A percentile compares a stretch with the other conserved stretches of the same genome.
phyloP scores from a whole-genome alignment of 2,329 filamentous ascomycete genomes.

The Nemania abortiva region DNA sequence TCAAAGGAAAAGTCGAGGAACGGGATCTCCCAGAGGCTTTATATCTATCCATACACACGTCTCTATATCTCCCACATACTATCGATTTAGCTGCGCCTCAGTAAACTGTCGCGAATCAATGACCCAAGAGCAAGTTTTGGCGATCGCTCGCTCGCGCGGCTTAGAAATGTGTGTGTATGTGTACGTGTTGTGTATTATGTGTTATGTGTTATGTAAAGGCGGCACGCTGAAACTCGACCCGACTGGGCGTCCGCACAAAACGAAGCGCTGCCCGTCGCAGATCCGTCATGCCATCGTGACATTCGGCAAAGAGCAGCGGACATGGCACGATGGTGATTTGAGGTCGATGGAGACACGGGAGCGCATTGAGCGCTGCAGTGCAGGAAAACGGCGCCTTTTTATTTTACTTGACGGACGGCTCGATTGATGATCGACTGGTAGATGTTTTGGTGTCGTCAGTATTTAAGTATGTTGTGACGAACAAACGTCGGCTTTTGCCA shows the following conservation, averaged over 20 bases:
- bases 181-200: no score
- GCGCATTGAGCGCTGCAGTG: background rate
- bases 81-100: background rate
- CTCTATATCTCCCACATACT: background rate
- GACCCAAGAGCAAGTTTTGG: constrained; percentile 16
- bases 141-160: background rate
- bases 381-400: background rate
- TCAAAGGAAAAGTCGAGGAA: background rate
- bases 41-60: constrained; percentile 12
- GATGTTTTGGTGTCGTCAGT: constrained; percentile 17
- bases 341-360: background rate
- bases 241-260: constrained; percentile 21
- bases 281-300: constrained; percentile 29
- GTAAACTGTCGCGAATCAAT: background rate
- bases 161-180: no score
- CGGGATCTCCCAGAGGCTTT: constrained; percentile 19
- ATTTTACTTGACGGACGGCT: constrained; percentile 21
- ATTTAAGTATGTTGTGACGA: no score
- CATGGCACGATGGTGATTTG: background rate
- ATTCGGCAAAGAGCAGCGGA: constrained; percentile 14
- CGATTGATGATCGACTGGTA: constrained; percentile 21
- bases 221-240: constrained; percentile 32
- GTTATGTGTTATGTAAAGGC: constrained; percentile 1
- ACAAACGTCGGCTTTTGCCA: constrained; percentile 1
- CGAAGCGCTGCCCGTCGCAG: constrained; percentile 35